Base-by-base conservation (phyloP, 306 rosid species). In the Sphenostylis stenocarpa region DNA sequence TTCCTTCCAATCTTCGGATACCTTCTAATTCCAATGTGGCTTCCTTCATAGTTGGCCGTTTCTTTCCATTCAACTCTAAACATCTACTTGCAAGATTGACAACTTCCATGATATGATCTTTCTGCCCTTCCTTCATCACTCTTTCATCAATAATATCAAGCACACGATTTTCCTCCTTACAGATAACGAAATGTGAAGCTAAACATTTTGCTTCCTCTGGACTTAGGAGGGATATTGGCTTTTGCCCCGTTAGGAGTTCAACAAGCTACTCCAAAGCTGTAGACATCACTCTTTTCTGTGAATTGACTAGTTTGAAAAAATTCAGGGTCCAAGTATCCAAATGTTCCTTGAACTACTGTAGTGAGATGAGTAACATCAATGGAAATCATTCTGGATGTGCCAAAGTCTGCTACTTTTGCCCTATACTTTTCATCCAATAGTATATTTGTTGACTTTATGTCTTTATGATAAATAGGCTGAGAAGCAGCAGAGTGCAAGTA, bases 351-450 rank as follows among this genome's bases (percentile, higher is more conserved):
- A 63, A 63, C 69, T 36, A 17, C 47, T 34, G 69, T 63, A 2
- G 69, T 63, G 45, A 63, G 69, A 6, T 63, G 69, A 4, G 69
- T 63, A 34, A 16, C 69, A 14, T 81, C 84, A 17, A 28, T 58
- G 1, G 84, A 58, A 41, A 81, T 23, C 38, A 75, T 47, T 75
- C 81, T 81, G 0, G 81, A 81, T 7, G 81, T 26, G 15, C 85
- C 85, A 81, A 81, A 81, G 52, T 81, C 85, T 24, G 81, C 85
- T 1, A 81, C 36, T 70, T 76, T 81, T 60, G 73, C 85, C 23
- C 52, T 81, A 2, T 57, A 69, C 33, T 75, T 76, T 16, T 51
- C 85, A 60, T 82, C 86, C 64, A 82, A 55, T 0, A 82, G 72
- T 64, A 82, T 82, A 67, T 77, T 82, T 7, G 86, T 70, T 6